Percentiles rank a stretch among this genome's conserved stretches.
phyloP scores from a whole-genome alignment of 2,329 filamentous ascomycete genomes.

The Incumbomyces delicatus region DNA sequence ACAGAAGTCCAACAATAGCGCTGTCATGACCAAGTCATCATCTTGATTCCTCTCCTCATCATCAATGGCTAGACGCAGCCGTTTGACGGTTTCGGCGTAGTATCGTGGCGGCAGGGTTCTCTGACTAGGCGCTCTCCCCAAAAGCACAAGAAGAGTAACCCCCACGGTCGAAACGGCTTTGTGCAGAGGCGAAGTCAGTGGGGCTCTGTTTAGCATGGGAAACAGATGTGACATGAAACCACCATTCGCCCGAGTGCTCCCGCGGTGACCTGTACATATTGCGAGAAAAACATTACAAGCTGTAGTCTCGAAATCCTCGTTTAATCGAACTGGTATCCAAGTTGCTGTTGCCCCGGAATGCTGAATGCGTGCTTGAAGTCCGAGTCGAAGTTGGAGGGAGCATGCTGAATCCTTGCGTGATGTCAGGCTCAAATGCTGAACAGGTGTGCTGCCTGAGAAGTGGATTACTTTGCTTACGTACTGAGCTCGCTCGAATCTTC shows the following conservation, averaged over 20 bases:
- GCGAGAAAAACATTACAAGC: conserved; percentile 20
- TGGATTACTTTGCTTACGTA: neutral
- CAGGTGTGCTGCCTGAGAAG: no score
- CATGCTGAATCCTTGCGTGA: no score
- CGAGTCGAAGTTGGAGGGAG: no score
- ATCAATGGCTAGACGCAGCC: conserved; percentile 13
- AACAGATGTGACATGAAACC: conserved; percentile 17
- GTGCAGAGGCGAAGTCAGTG: conserved; percentile 15
- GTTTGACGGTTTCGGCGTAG: conserved; percentile 16
- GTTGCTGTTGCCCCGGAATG: neutral
- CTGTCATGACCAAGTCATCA: conserved; percentile 20
- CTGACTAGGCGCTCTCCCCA: no score
- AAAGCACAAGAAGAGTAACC: conserved; percentile 20
- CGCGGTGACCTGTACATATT: conserved; percentile 12
- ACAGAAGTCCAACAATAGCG: conserved; percentile 21
- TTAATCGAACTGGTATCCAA: conserved; percentile 11
- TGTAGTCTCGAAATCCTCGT: conserved; percentile 12
- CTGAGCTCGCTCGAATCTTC: conserved; percentile 6
- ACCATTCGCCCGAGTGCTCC: conserved; percentile 10
- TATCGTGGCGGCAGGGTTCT: neutral
- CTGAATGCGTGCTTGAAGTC: no score
- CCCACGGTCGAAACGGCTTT: conserved; percentile 18
- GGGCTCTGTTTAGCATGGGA: conserved; percentile 13
- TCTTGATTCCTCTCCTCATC: conserved; percentile 11
- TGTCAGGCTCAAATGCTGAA: no score